A percentile compares a stretch with the other conserved stretches of the same genome.
phyloP scores from a whole-genome alignment of 345 rosid genomes.

The Boechera divaricarpa region DNA sequence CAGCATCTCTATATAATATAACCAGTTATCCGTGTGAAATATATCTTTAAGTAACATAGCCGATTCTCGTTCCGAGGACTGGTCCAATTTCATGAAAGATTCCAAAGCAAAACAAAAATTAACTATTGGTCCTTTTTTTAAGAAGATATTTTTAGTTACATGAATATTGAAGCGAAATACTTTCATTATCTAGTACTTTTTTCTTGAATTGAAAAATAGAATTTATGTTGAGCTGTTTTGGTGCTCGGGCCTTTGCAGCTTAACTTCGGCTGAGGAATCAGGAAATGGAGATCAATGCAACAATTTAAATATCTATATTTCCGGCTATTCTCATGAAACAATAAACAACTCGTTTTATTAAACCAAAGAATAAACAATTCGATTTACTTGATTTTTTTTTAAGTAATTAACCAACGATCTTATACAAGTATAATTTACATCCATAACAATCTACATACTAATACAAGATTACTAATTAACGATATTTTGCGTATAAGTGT shows the following conservation, averaged over 20 bases:
- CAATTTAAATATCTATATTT: background rate
- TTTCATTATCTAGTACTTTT: background rate
- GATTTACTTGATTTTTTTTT: background rate
- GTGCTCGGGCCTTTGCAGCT: slow-evolving; percentile 38
- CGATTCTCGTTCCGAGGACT: background rate
- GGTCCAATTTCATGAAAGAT: background rate
- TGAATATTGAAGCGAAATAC: background rate
- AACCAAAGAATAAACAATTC: background rate
- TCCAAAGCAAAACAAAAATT: background rate
- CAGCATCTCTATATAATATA: background rate
- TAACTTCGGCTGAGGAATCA: slow-evolving; percentile 36
- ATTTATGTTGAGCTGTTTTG: slow-evolving; percentile 26
- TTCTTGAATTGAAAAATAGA: background rate
- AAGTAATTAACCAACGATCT: background rate
- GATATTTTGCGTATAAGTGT: background rate
- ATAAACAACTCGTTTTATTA: background rate
- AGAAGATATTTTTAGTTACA: background rate
- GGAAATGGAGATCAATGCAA: slow-evolving; percentile 33
- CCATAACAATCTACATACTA: background rate
- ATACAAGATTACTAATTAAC: background rate
- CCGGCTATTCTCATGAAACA: slow-evolving; percentile 10
- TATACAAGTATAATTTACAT: background rate
- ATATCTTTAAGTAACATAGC: background rate
- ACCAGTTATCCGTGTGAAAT: background rate
- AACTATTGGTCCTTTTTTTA: background rate